These are phyloP conservation scores for Liriodendron chinense DNA, from an alignment of 164 flowering plant genomes.

Conservation along the genomic window DNA sequence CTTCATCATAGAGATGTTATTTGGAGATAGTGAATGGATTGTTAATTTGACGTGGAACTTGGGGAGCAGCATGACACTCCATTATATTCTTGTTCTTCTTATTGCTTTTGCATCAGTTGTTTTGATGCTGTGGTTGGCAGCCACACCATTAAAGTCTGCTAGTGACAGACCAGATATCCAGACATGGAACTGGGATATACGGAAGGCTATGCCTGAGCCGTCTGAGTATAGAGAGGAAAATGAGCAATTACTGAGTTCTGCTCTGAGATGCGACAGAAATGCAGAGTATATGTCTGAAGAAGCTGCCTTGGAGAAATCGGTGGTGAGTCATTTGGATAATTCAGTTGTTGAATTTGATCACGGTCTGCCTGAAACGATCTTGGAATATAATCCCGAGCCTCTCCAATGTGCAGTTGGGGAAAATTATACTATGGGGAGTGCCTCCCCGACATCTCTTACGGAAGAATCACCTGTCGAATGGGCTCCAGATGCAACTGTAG, in stretches of 20 bases:
- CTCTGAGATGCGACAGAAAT: slow-evolving; percentile 19
- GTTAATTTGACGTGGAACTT: slow-evolving; percentile 40
- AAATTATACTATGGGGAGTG: slow-evolving; percentile 13
- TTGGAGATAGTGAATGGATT: slow-evolving; percentile 88
- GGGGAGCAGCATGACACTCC: slow-evolving; percentile 38
- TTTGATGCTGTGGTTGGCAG: slow-evolving; percentile 83
- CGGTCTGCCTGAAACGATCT: slow-evolving; percentile 50
- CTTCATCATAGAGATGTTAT: slow-evolving; percentile 74
- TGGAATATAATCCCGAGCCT: slow-evolving; percentile 46
- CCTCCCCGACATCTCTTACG: slow-evolving; percentile 8
- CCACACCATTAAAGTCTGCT: slow-evolving; percentile 83
- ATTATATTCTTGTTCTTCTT: slow-evolving; percentile 53
- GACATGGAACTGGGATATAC: slow-evolving; percentile 46
- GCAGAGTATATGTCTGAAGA: slow-evolving; percentile 28
- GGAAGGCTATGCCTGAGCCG: slow-evolving; percentile 22
- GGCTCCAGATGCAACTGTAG: slow-evolving; percentile 15
- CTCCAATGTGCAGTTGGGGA: slow-evolving; percentile 31
- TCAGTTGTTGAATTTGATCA: slow-evolving; percentile 26
- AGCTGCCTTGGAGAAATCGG: slow-evolving; percentile 17
- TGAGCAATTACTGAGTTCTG: slow-evolving; percentile 12
- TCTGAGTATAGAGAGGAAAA: slow-evolving; percentile 25
- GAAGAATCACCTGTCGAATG: slow-evolving; percentile 30
- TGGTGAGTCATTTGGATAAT: slow-evolving; percentile 29
- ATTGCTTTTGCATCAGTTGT: slow-evolving; percentile 54
- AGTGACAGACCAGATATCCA: slow-evolving; percentile 42